Evolutionary conservation across 2,329 filamentous ascomycete species (phyloP).

Genomic region (Colletotrichum kahawae): DNA sequence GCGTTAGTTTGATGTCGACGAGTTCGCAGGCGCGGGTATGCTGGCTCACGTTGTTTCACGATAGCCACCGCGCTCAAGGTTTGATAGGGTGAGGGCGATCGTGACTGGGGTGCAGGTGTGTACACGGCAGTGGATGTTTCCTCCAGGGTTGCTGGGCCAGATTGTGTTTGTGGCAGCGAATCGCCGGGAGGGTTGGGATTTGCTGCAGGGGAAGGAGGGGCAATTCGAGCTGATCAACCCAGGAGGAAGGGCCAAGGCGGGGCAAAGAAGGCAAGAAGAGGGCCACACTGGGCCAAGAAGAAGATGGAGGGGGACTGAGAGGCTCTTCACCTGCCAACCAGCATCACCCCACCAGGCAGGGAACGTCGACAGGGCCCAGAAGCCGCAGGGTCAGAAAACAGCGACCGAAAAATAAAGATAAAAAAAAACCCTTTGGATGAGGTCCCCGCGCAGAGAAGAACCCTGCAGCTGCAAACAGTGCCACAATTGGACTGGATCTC

Average conservation of each 20-base stretch:
- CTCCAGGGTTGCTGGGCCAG: slow-evolving; percentile 10
- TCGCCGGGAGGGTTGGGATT: background rate
- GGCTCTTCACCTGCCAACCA: slow-evolving; percentile 14
- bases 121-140: background rate
- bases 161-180: slow-evolving; percentile 7
- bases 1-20: background rate
- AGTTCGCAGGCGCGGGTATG: background rate
- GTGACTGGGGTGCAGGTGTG: background rate
- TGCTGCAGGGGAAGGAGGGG: slow-evolving; percentile 2
- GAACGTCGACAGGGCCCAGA: background rate
- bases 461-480: background rate
- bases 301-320: background rate
- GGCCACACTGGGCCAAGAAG: background rate
- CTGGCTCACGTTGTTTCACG: slow-evolving; percentile 13
- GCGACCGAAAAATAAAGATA: background rate
- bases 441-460: background rate
- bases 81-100: slow-evolving; percentile 14
- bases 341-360: slow-evolving; percentile 7
- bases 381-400: background rate
- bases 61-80: background rate
- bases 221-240: background rate
- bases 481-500: background rate
- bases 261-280: background rate
- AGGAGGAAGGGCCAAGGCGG: background rate
- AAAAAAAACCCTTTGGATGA: background rate